phyloP scores from a whole-genome alignment of 495 filamentous ascomycete species.

The Aspergillus saccharolyticus region DNA sequence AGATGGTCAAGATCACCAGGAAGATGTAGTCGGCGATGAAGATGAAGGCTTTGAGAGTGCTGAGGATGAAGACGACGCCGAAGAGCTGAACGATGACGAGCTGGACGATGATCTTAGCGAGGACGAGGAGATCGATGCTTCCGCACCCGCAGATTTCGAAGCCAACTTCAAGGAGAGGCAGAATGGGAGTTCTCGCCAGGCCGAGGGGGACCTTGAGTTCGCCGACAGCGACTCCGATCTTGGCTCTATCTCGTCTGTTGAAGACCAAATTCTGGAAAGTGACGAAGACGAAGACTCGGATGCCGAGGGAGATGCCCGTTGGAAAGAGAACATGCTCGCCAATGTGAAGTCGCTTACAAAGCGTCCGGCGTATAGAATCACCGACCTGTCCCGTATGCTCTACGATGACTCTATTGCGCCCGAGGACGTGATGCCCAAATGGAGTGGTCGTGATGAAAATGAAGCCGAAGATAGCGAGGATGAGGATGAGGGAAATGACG shows the following conservation, averaged over 20 bases:
- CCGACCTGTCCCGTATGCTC: conserved; percentile 78
- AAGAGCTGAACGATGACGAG: conserved; percentile 30
- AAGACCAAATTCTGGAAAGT: conserved; percentile 58
- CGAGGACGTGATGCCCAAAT: conserved; percentile 66
- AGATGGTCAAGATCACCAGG: conserved; percentile 50
- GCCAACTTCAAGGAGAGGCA: conserved; percentile 41
- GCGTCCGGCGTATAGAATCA: conserved; percentile 63
- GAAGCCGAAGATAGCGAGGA: conserved; percentile 41
- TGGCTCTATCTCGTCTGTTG: conserved; percentile 76
- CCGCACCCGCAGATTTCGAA: conserved; percentile 39
- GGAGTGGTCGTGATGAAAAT: conserved; percentile 55
- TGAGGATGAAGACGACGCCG: conserved; percentile 54
- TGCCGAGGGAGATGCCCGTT: conserved; percentile 62
- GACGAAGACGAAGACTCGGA: conserved; percentile 50
- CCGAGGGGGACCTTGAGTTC: conserved; percentile 71
- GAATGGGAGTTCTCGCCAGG: conserved; percentile 34
- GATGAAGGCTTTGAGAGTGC: conserved; percentile 60
- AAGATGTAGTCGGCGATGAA: conserved; percentile 48
- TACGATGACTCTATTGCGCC: conserved; percentile 79
- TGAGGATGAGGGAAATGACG: conserved; percentile 63
- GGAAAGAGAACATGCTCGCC: conserved; percentile 82
- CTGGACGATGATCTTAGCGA: conserved; percentile 21
- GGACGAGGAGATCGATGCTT: conserved; percentile 39
- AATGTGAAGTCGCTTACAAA: conserved; percentile 66
- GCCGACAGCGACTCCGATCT: conserved; percentile 95